phyloP scores from a whole-genome alignment of 2,329 filamentous ascomycete species.

The Bipolaris zeicola region DNA sequence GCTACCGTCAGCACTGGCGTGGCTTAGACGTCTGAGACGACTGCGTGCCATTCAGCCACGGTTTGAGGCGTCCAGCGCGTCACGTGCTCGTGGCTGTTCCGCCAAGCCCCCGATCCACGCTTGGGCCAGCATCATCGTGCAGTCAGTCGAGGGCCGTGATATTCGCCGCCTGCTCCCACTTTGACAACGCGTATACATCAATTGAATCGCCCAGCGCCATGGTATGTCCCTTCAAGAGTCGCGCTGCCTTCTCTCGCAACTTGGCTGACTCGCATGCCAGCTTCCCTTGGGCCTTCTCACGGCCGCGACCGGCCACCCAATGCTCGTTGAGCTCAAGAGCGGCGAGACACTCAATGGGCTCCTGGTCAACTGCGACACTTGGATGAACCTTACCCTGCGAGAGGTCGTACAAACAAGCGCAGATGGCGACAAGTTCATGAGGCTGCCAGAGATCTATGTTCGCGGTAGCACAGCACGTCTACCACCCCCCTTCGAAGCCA shows the following conservation, averaged over 20 bases:
- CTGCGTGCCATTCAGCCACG: no score
- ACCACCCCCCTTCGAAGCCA: neutral
- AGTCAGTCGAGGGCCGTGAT: neutral
- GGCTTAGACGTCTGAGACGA: constrained; percentile 28
- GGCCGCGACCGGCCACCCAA: constrained; percentile 95
- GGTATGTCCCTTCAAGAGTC: constrained; percentile 25
- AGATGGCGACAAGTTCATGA: constrained; percentile 91
- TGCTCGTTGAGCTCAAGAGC: constrained; percentile 97
- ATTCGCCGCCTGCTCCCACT: neutral
- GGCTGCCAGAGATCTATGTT: constrained; percentile 92
- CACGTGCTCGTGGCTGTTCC: constrained; percentile 5
- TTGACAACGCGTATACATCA: neutral
- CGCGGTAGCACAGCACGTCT: constrained; percentile 91
- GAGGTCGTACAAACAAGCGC: constrained; percentile 97
- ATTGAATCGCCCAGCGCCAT: constrained; percentile 20
- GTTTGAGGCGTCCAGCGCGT: neutral
- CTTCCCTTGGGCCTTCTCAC: constrained; percentile 81
- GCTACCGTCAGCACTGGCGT: constrained; percentile 29
- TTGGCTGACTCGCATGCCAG: constrained; percentile 46
- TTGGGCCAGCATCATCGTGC: constrained; percentile 11
- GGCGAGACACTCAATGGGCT: constrained; percentile 97
- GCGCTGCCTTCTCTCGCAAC: constrained; percentile 1
- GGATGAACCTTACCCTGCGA: constrained; percentile 98
- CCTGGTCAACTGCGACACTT: constrained; percentile 95
- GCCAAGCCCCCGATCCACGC: constrained; percentile 11